Evolutionary conservation across 2,329 filamentous ascomycete species (phyloP), one percentile per base, ranked within the genome.

Genomic region (Aschersonia sp.): DNA sequence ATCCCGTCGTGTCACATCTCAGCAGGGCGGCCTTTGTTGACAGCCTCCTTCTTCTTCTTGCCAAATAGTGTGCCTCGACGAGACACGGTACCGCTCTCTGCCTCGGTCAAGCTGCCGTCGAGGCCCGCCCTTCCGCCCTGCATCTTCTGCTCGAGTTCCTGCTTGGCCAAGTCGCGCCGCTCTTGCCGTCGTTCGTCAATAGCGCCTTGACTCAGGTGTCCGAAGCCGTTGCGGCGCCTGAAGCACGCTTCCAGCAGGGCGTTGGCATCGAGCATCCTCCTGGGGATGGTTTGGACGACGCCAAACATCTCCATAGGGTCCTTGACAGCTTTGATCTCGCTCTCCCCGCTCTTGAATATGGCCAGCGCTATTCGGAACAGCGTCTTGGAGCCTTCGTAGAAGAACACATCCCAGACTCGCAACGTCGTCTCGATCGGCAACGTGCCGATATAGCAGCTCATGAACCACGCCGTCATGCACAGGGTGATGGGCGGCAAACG

Each of bases 241-340:
- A 92, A 89, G 53, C 85, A 94, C 6, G 85, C 76, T 53, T 94
- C 88, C 69, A 95, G 78, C 10, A 97, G 69, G 2, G 70, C 69
- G 56, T 94, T 95, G 48, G 84, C 84, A 62, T 97, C 88, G 28
- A 96, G 65, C 58, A 95, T 75, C 47, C 77, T 77, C 47, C 91
- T 77, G 1, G 91, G 91, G 31, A 94, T 80, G 2, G 82, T 82
- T 68, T 97, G 91, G 31, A 97, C 89, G 3, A 94, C 82, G 59
- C 94, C 88, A 64, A 96, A 96, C 57, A 96, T 88, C 67, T 97
- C 91, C 82, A 94, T 94, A 1, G 89, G 86, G 58, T 95, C 89
- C 12, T 73, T 75, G 9, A 94, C 82, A 6, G 78, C 77, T 56
- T 82, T 79, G 58, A 97, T 92, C 55, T 92, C 83, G 5, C 69